Base-by-base conservation (phyloP, 2,329 filamentous ascomycete genomes). In the Penicillium sp. region DNA sequence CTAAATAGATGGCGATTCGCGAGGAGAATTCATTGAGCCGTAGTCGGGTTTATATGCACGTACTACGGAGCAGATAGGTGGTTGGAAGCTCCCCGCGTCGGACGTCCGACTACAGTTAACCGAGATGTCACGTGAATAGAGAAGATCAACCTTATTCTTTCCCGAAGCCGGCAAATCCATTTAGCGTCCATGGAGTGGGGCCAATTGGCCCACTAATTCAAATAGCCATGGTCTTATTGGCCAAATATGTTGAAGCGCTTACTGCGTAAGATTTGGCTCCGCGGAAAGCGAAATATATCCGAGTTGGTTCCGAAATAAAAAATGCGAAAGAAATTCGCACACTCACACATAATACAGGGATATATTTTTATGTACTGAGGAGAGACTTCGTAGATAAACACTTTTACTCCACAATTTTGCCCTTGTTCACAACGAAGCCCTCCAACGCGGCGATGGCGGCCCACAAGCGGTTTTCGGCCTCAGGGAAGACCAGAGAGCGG, bases 391-490 rank as follows among this genome's bases (percentile, higher is more conserved):
- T 29, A 19, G n/a, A 19, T 38, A 30, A 30, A 16, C 42, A 13
- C 12, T 10, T 39, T 55, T 55, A 60, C 54, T 60, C 58, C 47
- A 58, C 62, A 56, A 96, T 87, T 56, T 84, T 84, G 14, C 93
- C 93, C 74, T 91, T 90, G 66, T 96, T 95, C n/a, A 95, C 87
- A 16, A 97, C 88, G 66, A 97, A 97, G 0, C 79, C 87, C 67
- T 97, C 89, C 25, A 97, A 70, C 3, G 83, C 88, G 63, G 88
- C 86, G 81, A 95, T 83, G 37, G 90, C 91, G 57, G 89, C 86
- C 88, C 90, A 99, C 30, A 99, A 71, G 57, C 93, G 83, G 67
- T 99, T 99, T 75, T 97, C 91, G 0, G 89, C 93, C 72, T 99
- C 93, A 2, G 82, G 83, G 74, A 96, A 99, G 3, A 97, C 93